Percentiles rank a stretch among this genome's conserved stretches.
Conservation (phyloP, 805 yeast genomes). For the Cyberlindnera japonica region DNA sequence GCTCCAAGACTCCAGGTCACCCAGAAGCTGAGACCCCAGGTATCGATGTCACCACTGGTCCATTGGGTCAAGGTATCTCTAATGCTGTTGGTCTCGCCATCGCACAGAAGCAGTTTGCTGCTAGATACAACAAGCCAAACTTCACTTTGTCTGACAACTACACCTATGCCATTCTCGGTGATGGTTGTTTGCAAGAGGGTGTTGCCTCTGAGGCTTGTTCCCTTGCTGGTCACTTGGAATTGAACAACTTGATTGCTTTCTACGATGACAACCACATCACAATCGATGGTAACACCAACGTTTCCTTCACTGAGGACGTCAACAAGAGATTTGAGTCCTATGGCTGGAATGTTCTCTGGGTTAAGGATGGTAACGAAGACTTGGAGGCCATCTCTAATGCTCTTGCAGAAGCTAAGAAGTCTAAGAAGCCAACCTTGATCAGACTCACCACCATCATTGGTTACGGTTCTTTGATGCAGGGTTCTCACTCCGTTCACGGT, state of each 20-base stretch:
- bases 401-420: constrained; percentile 73
- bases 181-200: constrained; percentile 98
- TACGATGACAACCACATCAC: constrained; percentile 96
- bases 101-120: constrained; percentile 88
- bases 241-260: constrained; percentile 88
- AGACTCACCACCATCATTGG: constrained; percentile 90
- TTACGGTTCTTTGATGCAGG: constrained; percentile 78
- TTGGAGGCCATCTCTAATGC: constrained; percentile 66
- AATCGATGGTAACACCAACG: constrained; percentile 86
- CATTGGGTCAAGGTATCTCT: constrained; percentile 94
- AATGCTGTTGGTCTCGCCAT: constrained; percentile 96
- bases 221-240: constrained; percentile 90
- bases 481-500: constrained; percentile 94
- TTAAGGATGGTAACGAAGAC: constrained; percentile 77
- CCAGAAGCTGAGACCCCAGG: constrained; percentile 92
- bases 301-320: constrained; percentile 93
- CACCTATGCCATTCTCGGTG: constrained; percentile 84
- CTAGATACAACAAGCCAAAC: constrained; percentile 88
- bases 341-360: constrained; percentile 85
- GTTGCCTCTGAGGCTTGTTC: constrained; percentile 91
- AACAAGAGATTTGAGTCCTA: constrained; percentile 77
- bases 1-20: constrained; percentile 93
- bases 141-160: constrained; percentile 65
- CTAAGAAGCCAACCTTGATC: constrained; percentile 85
- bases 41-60: constrained; percentile 96